Percentiles rank a stretch among this genome's conserved stretches.
Conservation (phyloP, 2,329 filamentous ascomycete genomes). For the Venturiaceae sp. region DNA sequence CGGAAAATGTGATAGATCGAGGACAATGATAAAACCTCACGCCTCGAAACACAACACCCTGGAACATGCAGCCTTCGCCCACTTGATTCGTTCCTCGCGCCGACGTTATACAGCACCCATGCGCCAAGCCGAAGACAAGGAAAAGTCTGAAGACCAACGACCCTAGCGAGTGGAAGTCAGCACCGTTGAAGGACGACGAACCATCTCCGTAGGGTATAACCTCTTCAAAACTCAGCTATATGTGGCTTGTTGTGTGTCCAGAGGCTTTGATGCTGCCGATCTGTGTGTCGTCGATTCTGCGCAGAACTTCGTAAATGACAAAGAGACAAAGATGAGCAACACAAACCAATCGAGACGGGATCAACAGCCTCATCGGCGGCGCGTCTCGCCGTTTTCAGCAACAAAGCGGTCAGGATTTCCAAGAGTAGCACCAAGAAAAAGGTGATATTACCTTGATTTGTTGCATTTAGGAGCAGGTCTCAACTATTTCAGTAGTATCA, state of each 20-base stretch:
- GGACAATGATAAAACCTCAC: not conserved
- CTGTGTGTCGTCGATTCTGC: not conserved
- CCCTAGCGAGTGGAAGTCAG: not conserved
- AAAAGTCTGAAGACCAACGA: constrained; percentile 2
- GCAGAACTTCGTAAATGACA: not conserved
- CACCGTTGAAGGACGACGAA: not conserved
- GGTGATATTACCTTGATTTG: constrained; percentile 2
- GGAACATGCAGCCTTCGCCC: constrained; percentile 6
- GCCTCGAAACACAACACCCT: not conserved
- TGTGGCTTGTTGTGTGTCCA: not conserved
- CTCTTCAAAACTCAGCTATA: not conserved
- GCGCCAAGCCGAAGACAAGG: constrained; percentile 7
- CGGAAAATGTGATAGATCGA: constrained; percentile 4
- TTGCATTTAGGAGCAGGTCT: constrained; percentile 5
- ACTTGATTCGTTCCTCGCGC: constrained; percentile 7
- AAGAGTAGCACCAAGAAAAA: not conserved
- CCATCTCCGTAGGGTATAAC: not conserved
- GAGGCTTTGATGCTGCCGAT: not conserved
- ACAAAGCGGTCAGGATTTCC: not conserved
- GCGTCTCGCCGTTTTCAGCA: not conserved
- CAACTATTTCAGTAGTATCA: constrained; percentile 7
- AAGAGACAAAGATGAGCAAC: not conserved
- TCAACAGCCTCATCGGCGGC: not conserved
- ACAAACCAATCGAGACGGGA: not conserved
- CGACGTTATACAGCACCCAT: constrained; percentile 4